Evolutionary conservation across 768 basidiomycete genomes (phyloP).

Genomic region (Mycena kentingensis): DNA sequence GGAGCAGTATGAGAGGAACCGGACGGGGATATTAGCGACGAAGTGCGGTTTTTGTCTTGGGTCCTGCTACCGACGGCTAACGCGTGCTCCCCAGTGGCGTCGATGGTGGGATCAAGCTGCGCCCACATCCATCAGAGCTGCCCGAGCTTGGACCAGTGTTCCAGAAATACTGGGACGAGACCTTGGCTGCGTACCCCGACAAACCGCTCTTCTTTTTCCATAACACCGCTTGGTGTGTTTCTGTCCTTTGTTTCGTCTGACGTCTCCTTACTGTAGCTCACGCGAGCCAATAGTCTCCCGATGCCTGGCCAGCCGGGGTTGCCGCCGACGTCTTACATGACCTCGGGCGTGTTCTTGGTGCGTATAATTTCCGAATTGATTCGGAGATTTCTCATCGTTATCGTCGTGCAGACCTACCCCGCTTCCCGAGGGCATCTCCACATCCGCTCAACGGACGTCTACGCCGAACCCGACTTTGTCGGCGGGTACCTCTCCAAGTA

Average conservation of each 20-base stretch:
- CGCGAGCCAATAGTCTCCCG: not conserved
- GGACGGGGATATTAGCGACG: slow-evolving; percentile 36
- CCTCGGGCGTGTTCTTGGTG: slow-evolving; percentile 28
- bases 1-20: slow-evolving; percentile 34
- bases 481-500: slow-evolving; percentile 33
- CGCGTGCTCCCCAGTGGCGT: slow-evolving; percentile 27
- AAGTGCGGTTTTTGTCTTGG: slow-evolving; percentile 31
- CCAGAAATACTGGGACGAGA: slow-evolving; percentile 34
- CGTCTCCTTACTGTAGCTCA: not conserved
- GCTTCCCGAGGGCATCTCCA: slow-evolving; percentile 38
- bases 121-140: slow-evolving; percentile 39
- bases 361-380: not conserved
- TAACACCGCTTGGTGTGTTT: slow-evolving; percentile 30
- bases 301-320: slow-evolving; percentile 9
- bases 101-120: slow-evolving; percentile 43
- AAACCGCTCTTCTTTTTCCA: slow-evolving; percentile 42
- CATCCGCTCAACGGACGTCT: slow-evolving; percentile 32
- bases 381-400: not conserved
- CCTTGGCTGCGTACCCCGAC: slow-evolving; percentile 38
- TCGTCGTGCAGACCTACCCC: slow-evolving; percentile 36
- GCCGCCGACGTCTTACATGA: slow-evolving; percentile 26
- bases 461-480: slow-evolving; percentile 37
- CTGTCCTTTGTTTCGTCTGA: not conserved
- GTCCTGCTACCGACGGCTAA: not conserved
- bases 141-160: slow-evolving; percentile 39